Evolutionary conservation across 2,329 filamentous ascomycete genomes (phyloP).

Genomic region (Penicillium sp.): DNA sequence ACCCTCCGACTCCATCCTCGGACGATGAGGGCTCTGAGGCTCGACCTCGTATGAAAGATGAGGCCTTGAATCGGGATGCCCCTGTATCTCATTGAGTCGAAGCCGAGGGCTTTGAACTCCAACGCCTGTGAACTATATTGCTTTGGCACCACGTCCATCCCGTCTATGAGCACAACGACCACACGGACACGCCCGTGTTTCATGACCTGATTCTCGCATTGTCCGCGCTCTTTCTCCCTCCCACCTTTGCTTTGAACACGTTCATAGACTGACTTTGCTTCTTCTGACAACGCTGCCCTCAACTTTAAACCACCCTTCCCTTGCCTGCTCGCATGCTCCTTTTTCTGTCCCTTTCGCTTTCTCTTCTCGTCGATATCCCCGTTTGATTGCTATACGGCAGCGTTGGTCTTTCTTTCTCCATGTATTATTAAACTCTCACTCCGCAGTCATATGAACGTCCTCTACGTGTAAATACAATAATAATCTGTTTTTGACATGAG

Average conservation of each 20-base stretch:
- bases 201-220: constrained; percentile 13
- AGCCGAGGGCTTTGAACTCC: background rate
- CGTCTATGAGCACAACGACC: constrained; percentile 8
- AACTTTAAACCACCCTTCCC: constrained; percentile 5
- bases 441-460: constrained; percentile 1
- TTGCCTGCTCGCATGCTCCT: background rate
- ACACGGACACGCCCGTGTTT: constrained; percentile 11
- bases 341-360: background rate
- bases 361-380: constrained; percentile 7
- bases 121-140: constrained; percentile 4
- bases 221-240: background rate
- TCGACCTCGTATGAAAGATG: background rate
- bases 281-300: background rate
- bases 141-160: constrained; percentile 1
- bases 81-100: background rate
- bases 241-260: background rate
- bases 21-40: background rate
- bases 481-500: background rate
- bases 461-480: constrained; percentile 18
- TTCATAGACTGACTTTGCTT: constrained; percentile 4
- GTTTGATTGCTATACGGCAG: constrained; percentile 7
- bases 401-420: constrained; percentile 2
- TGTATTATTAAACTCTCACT: constrained; percentile 15
- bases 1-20: background rate
- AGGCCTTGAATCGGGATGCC: background rate